Evolutionary conservation across 2,329 filamentous ascomycete species (phyloP), one percentile per base, ranked within the genome.

Genomic region (Lizonia empirigonia): DNA sequence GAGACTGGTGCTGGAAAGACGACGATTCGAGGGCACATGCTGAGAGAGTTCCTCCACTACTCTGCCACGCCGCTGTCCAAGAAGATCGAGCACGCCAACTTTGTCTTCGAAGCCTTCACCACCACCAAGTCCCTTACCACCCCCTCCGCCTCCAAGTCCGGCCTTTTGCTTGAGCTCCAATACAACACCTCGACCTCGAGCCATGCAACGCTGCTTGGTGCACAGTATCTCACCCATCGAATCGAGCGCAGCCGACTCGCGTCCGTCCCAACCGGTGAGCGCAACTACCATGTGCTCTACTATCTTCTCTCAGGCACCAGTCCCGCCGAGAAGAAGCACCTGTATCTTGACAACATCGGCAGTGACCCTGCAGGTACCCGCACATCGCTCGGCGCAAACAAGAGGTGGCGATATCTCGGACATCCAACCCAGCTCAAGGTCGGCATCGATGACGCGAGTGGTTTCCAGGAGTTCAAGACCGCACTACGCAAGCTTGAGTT

Each of bases 1-100:
- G 94, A 99, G 82, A 96, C 91, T 50, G 94, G 94, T 36, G 87
- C 94, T 24, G 94, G 94, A 64, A 99, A 99, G 78, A 97, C 94
- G 0, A 99, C 94, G 0, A 81, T 97, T 66, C 88, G 94, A 56
- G 90, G 91, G 34, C 94, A 97, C 72, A 79, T 97, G 46, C 80
- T 99, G 36, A 88, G 91, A 19, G 85, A 92, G 1, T 82, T 99
- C 44, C 83, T 99, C 23, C 88, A 88, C 65, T 96, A 92, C 72
- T 94, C 92, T 2, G 91, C 91, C 0, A 97, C 94, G 10, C 94
- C 94, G 0, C 79, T 99, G 3, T 97, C 93, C 1, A 90, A 87
- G 60, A 99, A 97, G 74, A 82, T 97, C 16, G 97, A 93, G 2
- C 87, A 95, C 40, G 93, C 93, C 18, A 88, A 93, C 34, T 99